Base-by-base conservation (phyloP, 257 asterid species). In the Leptodermis oblonga region DNA sequence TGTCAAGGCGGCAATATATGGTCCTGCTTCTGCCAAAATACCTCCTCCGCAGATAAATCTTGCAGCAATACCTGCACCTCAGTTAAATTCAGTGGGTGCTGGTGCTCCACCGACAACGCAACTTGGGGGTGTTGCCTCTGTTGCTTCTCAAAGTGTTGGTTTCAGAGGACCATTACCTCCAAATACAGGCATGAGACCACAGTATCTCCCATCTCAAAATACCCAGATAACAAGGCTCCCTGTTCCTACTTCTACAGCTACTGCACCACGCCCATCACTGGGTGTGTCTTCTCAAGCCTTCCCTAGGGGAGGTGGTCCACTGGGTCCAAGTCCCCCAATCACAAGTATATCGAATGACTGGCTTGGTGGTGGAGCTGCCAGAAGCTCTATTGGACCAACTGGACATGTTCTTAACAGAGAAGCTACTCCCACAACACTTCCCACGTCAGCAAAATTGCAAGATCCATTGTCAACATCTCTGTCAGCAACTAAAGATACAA, bases 21-120 rank as follows among this genome's bases (percentile, higher is more conserved):
- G 96, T 68, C 88, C 96, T 28, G 98, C 98, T 77, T 86, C 98
- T 45, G 83, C 89, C 55, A 90, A 87, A 80, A 90, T 93, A 79
- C 99, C 99, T 48, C 82, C 99, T 41, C 97, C 97, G 3, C 89
- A 86, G 73, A 90, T 90, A 62, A 87, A 83, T 75, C 78, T 80
- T 67, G 82, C 92, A 37, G 80, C 81, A 42, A 70, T 73, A 31
- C 82, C 95, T 64, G 78, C 79, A 14, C 84, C 86, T 66, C 97
- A 76, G 65, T 79, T 79, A 71, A 87, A 77, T 54, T 60, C 88
- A 39, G 85, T 63, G 41, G 81, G 84, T 68, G 74, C 87, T 58
- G 65, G 83, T 69, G 76, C 88, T 53, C 59, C 74, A 56, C 86
- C 92, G 82, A 49, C 79, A 76, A 75, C 84, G 39, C 88, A 81